Evolutionary conservation across 495 filamentous ascomycete genomes (phyloP).

Genomic region (Penicillium canariense): DNA sequence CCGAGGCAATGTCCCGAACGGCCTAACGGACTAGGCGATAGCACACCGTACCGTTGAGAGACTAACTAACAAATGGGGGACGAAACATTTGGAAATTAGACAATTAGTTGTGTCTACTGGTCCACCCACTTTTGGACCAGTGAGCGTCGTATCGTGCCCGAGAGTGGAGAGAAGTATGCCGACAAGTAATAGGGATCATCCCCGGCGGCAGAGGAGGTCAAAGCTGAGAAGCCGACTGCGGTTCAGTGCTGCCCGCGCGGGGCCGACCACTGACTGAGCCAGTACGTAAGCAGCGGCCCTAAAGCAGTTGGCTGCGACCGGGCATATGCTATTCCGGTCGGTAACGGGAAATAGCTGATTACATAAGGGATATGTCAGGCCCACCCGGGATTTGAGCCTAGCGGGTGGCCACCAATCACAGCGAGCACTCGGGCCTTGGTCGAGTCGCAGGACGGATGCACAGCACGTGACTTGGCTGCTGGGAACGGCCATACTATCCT

Average conservation of each 20-base stretch:
- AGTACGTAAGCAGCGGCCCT: neutral
- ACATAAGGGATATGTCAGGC: neutral
- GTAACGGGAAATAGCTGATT: neutral
- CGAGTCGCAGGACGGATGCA: neutral
- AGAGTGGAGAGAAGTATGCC: neutral
- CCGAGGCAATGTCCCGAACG: neutral
- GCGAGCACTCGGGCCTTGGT: neutral
- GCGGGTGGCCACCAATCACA: neutral
- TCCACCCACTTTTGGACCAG: neutral
- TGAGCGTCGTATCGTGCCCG: neutral
- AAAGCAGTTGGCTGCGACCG: neutral
- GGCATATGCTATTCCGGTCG: neutral
- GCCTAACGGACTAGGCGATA: neutral
- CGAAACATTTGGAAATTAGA: neutral
- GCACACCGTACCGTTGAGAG: neutral
- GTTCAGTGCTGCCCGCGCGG: neutral
- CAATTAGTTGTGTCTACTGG: neutral
- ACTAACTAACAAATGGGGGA: neutral
- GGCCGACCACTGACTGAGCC: neutral
- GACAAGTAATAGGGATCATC: neutral
- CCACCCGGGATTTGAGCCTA: neutral
- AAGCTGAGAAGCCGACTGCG: neutral
- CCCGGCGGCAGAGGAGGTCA: neutral
- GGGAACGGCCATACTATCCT: neutral
- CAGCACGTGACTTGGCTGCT: neutral